Percentiles rank a stretch among this genome's conserved stretches.
phyloP scores from a whole-genome alignment of 2,329 filamentous ascomycete genomes.

The Colletotrichum liaoningense region DNA sequence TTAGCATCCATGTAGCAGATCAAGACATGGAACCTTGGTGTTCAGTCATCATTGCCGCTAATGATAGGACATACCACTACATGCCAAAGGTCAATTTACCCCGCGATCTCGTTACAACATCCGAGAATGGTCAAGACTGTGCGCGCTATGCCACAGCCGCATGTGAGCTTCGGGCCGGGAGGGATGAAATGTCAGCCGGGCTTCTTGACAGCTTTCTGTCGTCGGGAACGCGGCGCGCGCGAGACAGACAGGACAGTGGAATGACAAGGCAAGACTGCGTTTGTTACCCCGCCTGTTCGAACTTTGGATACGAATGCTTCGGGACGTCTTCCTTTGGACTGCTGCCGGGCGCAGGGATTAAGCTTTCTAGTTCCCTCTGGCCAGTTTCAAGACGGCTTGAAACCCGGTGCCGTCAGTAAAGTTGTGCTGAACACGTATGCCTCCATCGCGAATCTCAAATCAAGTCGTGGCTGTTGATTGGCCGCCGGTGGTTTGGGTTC shows the following conservation, averaged over 20 bases:
- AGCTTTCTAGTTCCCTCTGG: neutral
- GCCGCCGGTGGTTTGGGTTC: neutral
- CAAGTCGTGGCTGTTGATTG: constrained; percentile 8
- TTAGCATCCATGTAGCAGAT: neutral
- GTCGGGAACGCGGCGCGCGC: neutral
- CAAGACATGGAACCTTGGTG: neutral
- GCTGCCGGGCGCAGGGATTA: neutral
- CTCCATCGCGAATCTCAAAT: constrained; percentile 18
- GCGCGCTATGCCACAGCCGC: neutral
- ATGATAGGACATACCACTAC: neutral
- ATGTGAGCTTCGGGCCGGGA: constrained; percentile 28
- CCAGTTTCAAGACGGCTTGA: constrained; percentile 23
- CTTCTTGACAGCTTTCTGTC: constrained; percentile 7
- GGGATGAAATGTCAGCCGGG: neutral
- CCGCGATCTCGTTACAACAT: neutral
- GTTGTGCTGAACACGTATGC: constrained; percentile 17
- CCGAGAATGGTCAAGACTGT: neutral
- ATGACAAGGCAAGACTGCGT: neutral
- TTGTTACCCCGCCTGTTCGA: constrained; percentile 28
- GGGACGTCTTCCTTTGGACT: neutral
- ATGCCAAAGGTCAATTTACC: neutral
- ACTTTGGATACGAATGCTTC: neutral
- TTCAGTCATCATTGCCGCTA: neutral
- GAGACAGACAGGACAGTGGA: neutral
- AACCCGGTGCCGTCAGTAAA: constrained; percentile 10